Evolutionary conservation across 1,284 basidiomycete species (phyloP), one percentile per base, ranked within the genome.

Genomic region (Marasmius sp.): DNA sequence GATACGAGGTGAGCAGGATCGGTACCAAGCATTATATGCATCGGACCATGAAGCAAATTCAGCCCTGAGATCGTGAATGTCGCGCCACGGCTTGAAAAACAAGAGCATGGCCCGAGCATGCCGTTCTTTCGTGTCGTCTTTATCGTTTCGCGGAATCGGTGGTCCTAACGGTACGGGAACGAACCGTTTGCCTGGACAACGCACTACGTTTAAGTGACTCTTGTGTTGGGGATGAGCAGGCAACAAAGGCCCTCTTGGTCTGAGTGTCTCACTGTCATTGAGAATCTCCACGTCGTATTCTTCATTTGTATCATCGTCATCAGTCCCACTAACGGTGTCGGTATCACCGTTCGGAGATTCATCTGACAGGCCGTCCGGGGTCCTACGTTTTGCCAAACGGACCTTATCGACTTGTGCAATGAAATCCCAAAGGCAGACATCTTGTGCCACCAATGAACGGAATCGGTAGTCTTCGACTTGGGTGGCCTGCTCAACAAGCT

Each of bases 341-440:
- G n/a, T n/a, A n/a, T n/a, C n/a, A n/a, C n/a, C n/a, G n/a, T n/a
- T n/a, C n/a, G n/a, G n/a, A n/a, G n/a, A n/a, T n/a, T n/a, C n/a
- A n/a, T n/a, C n/a, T n/a, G n/a, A n/a, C n/a, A n/a, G n/a, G n/a
- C n/a, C n/a, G n/a, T n/a, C n/a, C 62, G 16, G 38, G 36, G n/a
- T 59, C 20, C 50, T 63, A 59, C 27, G 27, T 11, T 51, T 58
- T n/a, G 43, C 14, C 43, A 14, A 2, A 4, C 14, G 18, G 2
- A 66, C 45, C 50, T 75, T 75, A 4, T 74, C 68, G 3, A 69
- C 43, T 16, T 62, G 61, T 0, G 66, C 63, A 0, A 69, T 58
- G 58, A 69, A 76, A 45, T 77, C 75, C 74, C 74, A 78, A 0
- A 78, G 22, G 47, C 33, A 69, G 11, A 75, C 11, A n/a, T 63